Evolutionary conservation across 1,139 yeast genomes (phyloP).

Genomic region (Entelexis paramagnoliae): DNA sequence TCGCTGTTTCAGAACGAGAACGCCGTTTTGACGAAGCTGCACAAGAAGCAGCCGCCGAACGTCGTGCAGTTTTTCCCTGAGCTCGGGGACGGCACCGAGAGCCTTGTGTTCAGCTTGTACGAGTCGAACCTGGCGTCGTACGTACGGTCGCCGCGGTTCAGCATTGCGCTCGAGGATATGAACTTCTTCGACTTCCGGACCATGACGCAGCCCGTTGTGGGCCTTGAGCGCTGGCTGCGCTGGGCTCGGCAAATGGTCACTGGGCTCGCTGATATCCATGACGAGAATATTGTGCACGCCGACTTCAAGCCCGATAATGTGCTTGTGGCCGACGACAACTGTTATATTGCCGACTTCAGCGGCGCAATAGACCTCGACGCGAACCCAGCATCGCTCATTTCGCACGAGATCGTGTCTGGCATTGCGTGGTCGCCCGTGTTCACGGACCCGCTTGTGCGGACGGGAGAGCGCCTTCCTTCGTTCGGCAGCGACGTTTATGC

Average conservation of each 20-base stretch:
- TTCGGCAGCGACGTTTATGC: slow-evolving; percentile 24
- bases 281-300: slow-evolving; percentile 51
- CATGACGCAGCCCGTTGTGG: slow-evolving; percentile 20
- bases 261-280: slow-evolving; percentile 45
- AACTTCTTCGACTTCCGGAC: slow-evolving; percentile 18
- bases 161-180: neutral
- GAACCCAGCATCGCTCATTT: slow-evolving; percentile 14
- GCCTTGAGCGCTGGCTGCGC: slow-evolving; percentile 18
- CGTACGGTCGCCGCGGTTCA: slow-evolving; percentile 12
- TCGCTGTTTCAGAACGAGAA: slow-evolving; percentile 18
- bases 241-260: slow-evolving; percentile 32
- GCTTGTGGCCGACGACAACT: slow-evolving; percentile 41
- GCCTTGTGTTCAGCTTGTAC: slow-evolving; percentile 19
- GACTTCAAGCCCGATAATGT: slow-evolving; percentile 60
- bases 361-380: slow-evolving; percentile 18
- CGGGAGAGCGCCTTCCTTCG: slow-evolving; percentile 19
- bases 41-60: neutral
- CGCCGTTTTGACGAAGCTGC: slow-evolving; percentile 13
- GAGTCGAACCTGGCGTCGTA: slow-evolving; percentile 14
- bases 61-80: slow-evolving; percentile 18
- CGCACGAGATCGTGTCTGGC: slow-evolving; percentile 7
- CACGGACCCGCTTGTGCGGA: slow-evolving; percentile 24
- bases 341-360: slow-evolving; percentile 36
- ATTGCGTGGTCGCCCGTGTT: slow-evolving; percentile 24
- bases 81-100: slow-evolving; percentile 15